Base-by-base conservation (phyloP, 768 basidiomycete genomes). In the Mrakia hoshinonis region DNA sequence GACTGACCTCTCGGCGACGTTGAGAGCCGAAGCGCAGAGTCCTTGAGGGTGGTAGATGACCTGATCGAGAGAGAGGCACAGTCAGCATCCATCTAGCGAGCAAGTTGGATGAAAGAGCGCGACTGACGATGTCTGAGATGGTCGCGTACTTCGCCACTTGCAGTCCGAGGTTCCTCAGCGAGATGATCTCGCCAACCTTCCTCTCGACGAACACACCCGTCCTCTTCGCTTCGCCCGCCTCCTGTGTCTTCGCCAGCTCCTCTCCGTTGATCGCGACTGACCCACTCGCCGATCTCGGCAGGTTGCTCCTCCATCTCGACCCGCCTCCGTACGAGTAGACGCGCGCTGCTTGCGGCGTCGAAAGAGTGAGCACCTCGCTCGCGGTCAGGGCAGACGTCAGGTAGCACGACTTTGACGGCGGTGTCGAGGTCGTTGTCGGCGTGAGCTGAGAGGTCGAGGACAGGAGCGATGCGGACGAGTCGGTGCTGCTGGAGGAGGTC, bases 61-160 rank as follows among this genome's bases (percentile, higher is more conserved):
- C 68, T 69, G 68, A 20, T 3, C 20, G 49, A 11, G 48, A 4
- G 12, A 38, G 43, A n/a, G 22, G 18, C 22, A 36, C 51, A 34
- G 24, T 31, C 13, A 11, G 36, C 18, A 61, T n/a, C 1, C 38
- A 29, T 61, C 43, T 2, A 60, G 67, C 39, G 22, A 7, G 18
- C 20, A 9, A n/a, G 18, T 58, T 24, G 13, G 26, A 55, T 18
- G n/a, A 22, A 43, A 55, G 54, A 24, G 68, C 18, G 29, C 4
- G 29, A 69, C 68, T 43, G 12, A 71, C 87, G 47, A 95, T 86
- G 76, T 95, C 92, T 55, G 90, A 91, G n/a, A 95, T 82, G 9
- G 90, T 88, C 1, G 88, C 87, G 75, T 90, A 91, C 70, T 93
- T 89, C 54, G 89, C 86, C 75, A 89, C 85, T 79, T 94, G 92